Evolutionary conservation across 1,139 yeast genomes (phyloP).

Genomic region (Suhomyces choctaworum): DNA sequence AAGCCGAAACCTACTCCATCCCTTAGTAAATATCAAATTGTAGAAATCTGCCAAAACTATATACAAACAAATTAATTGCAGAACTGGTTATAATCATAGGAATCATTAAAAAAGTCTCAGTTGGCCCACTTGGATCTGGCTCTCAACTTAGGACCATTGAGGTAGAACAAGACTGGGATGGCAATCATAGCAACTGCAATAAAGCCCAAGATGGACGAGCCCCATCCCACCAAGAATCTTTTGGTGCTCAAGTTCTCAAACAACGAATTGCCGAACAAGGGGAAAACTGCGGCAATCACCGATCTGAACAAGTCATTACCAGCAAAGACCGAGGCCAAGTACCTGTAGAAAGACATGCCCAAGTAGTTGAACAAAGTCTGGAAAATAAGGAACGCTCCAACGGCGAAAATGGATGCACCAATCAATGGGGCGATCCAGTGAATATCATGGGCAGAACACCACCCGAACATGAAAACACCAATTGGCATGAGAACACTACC

Average conservation of each 20-base stretch:
- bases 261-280: constrained; percentile 56
- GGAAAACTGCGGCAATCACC: constrained; percentile 59
- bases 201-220: constrained; percentile 49
- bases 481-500: constrained; percentile 45
- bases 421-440: constrained; percentile 49
- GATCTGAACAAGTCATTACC: constrained; percentile 55
- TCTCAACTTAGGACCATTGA: constrained; percentile 50
- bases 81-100: no score
- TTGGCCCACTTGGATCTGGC: constrained; percentile 45
- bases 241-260: constrained; percentile 42
- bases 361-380: constrained; percentile 40
- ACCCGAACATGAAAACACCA: constrained; percentile 50
- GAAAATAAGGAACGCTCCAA: constrained; percentile 41
- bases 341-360: constrained; percentile 37
- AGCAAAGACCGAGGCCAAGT: constrained; percentile 60
- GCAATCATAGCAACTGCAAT: constrained; percentile 42
- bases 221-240: constrained; percentile 59
- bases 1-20: no score
- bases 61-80: no score
- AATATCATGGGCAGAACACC: constrained; percentile 42
- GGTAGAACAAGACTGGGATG: constrained; percentile 49
- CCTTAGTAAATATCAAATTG: no score
- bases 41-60: no score
- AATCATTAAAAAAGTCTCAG: no score
- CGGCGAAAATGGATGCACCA: constrained; percentile 41